A percentile compares a stretch with the other conserved stretches of the same genome.
These are phyloP conservation scores for Populus hybrid DNA, from an alignment of 441 rosid species.

Conservation along the genomic window DNA sequence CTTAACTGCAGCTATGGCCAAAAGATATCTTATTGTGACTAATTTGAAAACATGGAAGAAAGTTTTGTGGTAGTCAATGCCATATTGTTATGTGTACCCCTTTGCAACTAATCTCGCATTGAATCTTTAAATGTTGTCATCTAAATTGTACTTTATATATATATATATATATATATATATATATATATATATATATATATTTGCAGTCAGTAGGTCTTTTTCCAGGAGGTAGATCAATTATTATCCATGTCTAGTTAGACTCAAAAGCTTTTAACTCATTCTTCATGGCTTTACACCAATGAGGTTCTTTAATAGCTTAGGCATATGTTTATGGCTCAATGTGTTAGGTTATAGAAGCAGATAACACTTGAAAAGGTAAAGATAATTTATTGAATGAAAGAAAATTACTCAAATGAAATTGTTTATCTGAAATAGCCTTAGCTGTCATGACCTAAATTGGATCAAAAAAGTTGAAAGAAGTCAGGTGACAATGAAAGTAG, in stretches of 20 bases:
- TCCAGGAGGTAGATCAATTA: background rate
- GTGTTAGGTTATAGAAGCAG: background rate
- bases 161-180: background rate
- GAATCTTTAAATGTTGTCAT: background rate
- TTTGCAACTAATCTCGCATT: background rate
- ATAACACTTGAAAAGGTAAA: too few relatives aligned
- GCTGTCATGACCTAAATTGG: background rate
- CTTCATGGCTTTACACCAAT: background rate
- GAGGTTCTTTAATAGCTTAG: accelerated
- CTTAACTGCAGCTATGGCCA: too few relatives aligned
- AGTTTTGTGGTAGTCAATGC: too few relatives aligned
- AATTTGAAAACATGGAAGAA: too few relatives aligned
- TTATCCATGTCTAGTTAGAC: too few relatives aligned
- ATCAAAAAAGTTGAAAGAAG: background rate
- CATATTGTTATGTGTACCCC: background rate
- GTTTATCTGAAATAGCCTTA: background rate
- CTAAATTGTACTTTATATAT: background rate
- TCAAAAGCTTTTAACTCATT: too few relatives aligned
- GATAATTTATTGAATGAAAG: too few relatives aligned
- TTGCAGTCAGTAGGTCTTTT: background rate
- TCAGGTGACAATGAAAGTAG: background rate
- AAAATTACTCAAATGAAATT: too few relatives aligned
- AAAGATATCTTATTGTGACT: too few relatives aligned
- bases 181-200: background rate
- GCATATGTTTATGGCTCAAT: background rate